Base-by-base conservation (phyloP, 2,329 filamentous ascomycete species). In the Trichoderma breve region DNA sequence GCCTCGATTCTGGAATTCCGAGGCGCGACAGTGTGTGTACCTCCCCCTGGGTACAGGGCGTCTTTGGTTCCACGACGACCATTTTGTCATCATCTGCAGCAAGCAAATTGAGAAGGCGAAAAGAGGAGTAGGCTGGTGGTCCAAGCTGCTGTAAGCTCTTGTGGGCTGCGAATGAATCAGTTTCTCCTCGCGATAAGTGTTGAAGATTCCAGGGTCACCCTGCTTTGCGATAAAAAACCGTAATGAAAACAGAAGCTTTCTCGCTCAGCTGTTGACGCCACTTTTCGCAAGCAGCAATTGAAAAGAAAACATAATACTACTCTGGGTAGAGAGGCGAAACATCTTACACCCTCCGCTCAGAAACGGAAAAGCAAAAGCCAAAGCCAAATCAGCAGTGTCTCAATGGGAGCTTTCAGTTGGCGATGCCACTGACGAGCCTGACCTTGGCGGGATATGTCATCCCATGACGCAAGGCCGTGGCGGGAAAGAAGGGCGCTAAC, bases 1-100 rank as follows among this genome's bases (percentile, higher is more conserved):
- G 58, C 58, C 32, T 61, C 30, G 58, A 61, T 39, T 61, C 58
- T 61, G 58, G 58, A 61, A 61, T 21, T 61, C 58, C 58, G 58
- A 61, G 58, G 58, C 58, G 21, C 63, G 47, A 66, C 14, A 21
- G 47, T 12, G 47, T 9, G 47, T 53, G 47, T 14, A 53, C 47
- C 15, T 39, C 43, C n/a, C n/a, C 21, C 47, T 53, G 21, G 47
- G 47, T 21, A 53, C 47, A 53, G 47, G 47, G 21, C 47, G 21
- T 2, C 21, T 14, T 14, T 53, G 47, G 47, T 53, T 21, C 47
- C 4, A 53, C 47, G n/a, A 12, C 47, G 47, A 24, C 47, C 21
- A 24, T 53, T 53, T 53, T 24, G 47, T 14, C 11, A 34, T 60
- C 28, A n/a, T 60, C 57, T 34, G n/a, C 57, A 6, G 18, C 18